phyloP scores from a whole-genome alignment of 805 yeast genomes.

The Zygotorulaspora florentina region DNA sequence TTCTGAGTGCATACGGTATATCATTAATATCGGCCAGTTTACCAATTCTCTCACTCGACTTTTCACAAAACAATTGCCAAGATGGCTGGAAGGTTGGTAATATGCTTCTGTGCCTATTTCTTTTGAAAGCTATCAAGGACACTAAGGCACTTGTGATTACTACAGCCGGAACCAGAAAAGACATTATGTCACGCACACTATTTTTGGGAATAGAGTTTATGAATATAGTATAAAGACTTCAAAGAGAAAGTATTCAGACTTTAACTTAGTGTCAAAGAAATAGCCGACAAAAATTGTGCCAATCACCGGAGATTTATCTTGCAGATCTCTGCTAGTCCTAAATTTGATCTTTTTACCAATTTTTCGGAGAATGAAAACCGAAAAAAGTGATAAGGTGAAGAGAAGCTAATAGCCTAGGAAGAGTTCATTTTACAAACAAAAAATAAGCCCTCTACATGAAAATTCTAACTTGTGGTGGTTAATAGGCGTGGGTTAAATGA shows the following conservation, averaged over 20 bases:
- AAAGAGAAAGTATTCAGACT: no score
- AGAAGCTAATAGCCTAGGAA: background rate
- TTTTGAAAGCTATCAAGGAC: constrained; percentile 4
- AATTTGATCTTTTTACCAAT: background rate
- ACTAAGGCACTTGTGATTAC: constrained; percentile 6
- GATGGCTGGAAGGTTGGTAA: background rate
- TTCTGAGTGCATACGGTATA: constrained; percentile 20
- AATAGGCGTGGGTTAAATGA: background rate
- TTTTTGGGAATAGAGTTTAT: background rate
- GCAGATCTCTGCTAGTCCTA: no score
- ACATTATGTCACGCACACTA: background rate
- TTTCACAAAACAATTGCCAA: background rate
- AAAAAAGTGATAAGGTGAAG: background rate
- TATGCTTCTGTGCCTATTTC: background rate
- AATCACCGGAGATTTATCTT: background rate
- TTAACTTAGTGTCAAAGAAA: no score
- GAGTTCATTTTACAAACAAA: no score
- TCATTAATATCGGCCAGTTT: constrained; percentile 19
- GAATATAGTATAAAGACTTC: no score
- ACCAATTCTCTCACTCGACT: background rate
- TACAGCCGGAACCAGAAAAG: background rate
- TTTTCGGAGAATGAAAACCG: background rate
- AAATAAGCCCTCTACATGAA: no score
- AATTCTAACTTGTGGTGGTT: no score
- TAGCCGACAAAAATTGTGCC: no score